Evolutionary conservation across 441 rosid species (phyloP), one percentile per base, ranked within the genome.

Genomic region (Arabidopsis hybrid): DNA sequence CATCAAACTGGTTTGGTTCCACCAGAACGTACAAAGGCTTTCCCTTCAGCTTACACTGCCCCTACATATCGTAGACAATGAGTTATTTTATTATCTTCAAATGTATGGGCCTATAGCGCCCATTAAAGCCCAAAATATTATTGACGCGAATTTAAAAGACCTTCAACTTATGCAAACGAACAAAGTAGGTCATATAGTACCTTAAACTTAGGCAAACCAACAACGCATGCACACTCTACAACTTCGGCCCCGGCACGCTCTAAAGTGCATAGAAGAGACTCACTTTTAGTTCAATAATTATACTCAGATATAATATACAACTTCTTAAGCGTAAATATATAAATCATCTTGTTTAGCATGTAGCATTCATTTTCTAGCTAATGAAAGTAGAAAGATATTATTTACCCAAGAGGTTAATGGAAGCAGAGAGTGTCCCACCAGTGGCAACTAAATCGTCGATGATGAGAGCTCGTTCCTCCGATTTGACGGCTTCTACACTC

Each of bases 391-490:
- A n/a, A 0, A 8, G n/a, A n/a, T 18, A 0, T 17, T 51, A 16
- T 8, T 67, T 85, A 92, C 97, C 97, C 76, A 92, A 63, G 21
- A 92, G 89, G 46, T 79, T 85, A 64, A 92, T 88, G 42, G 91
- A 95, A 64, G 97, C 97, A 4, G 91, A 89, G 63, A 92, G 80
- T 8, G 95, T 90, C 49, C 96, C 97, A 8, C 97, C 96, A 3
- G 97, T 92, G 43, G 96, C 96, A 40, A 92, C 91, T 79, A 92
- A 76, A 81, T 92, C 97, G 67, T 89, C 95, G 3, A 90, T 88
- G 62, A 92, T 68, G 31, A 90, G 60, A 17, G 87, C 89, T 17
- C 89, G 84, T 67, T 90, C 96, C 7, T 87, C 83, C 0, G 86
- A 68, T 65, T 85, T 67, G 34, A 90, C 91, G 31, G 93, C 95